Conservation (phyloP, 148 eudicot genomes). For the Bassia scoparia region DNA sequence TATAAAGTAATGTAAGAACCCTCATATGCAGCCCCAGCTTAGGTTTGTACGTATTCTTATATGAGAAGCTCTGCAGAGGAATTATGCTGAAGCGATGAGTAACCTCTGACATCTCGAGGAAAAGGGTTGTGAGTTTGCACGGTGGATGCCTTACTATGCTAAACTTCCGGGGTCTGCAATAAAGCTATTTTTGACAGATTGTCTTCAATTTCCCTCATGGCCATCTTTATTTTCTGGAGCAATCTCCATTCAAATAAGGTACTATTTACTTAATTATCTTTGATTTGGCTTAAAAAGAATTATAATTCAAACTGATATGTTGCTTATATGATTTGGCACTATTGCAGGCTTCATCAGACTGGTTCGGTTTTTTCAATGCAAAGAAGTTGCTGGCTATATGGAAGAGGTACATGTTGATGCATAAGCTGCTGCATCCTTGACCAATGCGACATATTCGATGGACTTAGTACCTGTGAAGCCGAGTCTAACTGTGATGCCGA, state of each 20-base stretch:
- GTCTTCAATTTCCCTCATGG: slow-evolving; percentile 38
- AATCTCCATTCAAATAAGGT: slow-evolving; percentile 18
- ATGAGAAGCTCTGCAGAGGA: too few species aligned
- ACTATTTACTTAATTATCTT: too few species aligned
- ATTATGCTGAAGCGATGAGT: neutral
- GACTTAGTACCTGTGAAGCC: slow-evolving; percentile 20
- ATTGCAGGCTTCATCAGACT: slow-evolving; percentile 19
- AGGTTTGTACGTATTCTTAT: too few species aligned
- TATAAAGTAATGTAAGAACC: too few species aligned
- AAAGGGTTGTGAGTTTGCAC: slow-evolving; percentile 23
- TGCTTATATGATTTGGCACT: too few species aligned
- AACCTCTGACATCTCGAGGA: slow-evolving; percentile 10
- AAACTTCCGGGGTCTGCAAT: neutral
- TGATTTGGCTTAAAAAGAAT: too few species aligned
- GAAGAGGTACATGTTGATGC: slow-evolving; percentile 38
- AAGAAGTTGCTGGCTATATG: slow-evolving; percentile 7
- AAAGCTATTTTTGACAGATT: slow-evolving; percentile 26
- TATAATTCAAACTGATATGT: too few species aligned
- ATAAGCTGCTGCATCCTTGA: slow-evolving; percentile 34
- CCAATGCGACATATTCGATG: slow-evolving; percentile 31
- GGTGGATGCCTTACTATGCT: slow-evolving; percentile 23
- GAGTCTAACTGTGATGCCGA: slow-evolving; percentile 16
- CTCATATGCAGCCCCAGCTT: too few species aligned
- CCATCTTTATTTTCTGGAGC: neutral
- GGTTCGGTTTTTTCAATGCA: slow-evolving; percentile 33